Conservation (phyloP, 148 eudicot genomes). For the Polygonum aviculare region DNA sequence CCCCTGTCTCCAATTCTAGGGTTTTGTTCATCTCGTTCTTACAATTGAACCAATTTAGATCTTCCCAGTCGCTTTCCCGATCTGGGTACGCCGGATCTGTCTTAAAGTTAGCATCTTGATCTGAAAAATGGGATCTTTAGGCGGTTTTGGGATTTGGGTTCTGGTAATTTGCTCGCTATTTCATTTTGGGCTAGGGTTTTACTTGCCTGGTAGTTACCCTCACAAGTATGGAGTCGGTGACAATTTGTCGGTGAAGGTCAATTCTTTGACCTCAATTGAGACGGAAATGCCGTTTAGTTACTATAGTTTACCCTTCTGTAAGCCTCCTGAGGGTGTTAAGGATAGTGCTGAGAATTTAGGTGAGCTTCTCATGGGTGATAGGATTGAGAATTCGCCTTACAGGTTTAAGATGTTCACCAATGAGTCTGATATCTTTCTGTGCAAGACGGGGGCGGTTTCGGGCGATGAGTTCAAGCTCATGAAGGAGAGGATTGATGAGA, state of each 20-base stretch:
- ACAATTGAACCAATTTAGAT: not conserved
- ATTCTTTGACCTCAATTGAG: conserved; percentile 30
- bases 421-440: conserved; percentile 23
- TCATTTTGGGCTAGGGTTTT: conserved; percentile 23
- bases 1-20: not conserved
- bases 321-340: conserved; percentile 26
- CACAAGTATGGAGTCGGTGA: conserved; percentile 20
- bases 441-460: conserved; percentile 16
- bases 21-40: not conserved
- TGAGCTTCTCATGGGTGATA: conserved; percentile 32
- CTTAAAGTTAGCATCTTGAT: not conserved
- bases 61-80: not conserved
- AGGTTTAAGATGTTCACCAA: conserved; percentile 24
- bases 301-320: conserved; percentile 29
- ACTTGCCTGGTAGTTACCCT: conserved; percentile 30
- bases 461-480: conserved; percentile 19
- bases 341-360: conserved; percentile 33
- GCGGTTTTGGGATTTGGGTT: conserved; percentile 23
- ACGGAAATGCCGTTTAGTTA: conserved; percentile 32
- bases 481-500: conserved; percentile 30
- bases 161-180: conserved; percentile 15
- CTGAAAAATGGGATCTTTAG: conserved; percentile 18
- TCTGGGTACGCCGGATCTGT: conserved; percentile 19
- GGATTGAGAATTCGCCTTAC: conserved; percentile 32
- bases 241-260: conserved; percentile 21